These are phyloP conservation scores for Aspergillus conjunctus DNA, from an alignment of 495 filamentous ascomycete genomes.

Conservation along the genomic window DNA sequence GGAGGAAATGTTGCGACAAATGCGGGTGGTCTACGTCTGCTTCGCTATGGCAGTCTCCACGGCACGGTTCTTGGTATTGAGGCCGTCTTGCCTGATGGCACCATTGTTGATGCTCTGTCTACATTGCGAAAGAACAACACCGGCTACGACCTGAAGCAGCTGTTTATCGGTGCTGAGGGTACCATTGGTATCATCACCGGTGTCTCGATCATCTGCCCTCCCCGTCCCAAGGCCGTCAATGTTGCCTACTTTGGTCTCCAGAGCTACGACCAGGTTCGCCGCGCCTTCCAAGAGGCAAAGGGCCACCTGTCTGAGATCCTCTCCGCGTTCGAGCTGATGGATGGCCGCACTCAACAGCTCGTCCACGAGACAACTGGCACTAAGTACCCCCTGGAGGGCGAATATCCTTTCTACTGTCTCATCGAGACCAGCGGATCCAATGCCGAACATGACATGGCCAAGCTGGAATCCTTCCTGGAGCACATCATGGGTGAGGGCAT, in stretches of 20 bases:
- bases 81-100: conserved; percentile 89
- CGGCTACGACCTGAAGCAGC: conserved; percentile 95
- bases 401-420: conserved; percentile 92
- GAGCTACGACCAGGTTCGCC: conserved; percentile 81
- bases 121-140: conserved; percentile 96
- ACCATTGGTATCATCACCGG: conserved; percentile 93
- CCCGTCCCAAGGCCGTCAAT: conserved; percentile 79
- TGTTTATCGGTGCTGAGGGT: conserved; percentile 94
- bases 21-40: conserved; percentile 84
- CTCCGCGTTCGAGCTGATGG: conserved; percentile 97
- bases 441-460: conserved; percentile 86
- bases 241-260: conserved; percentile 88
- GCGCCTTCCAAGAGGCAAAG: conserved; percentile 85
- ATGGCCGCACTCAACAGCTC: conserved; percentile 73
- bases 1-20: conserved; percentile 99
- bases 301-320: conserved; percentile 88
- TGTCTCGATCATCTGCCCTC: conserved; percentile 85
- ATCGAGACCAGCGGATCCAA: conserved; percentile 96
- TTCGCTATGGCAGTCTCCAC: conserved; percentile 92
- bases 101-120: conserved; percentile 83
- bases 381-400: conserved; percentile 75
- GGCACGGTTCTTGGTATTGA: conserved; percentile 91
- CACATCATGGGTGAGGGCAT: conserved; percentile 82
- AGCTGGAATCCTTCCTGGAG: conserved; percentile 85
- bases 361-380: conserved; percentile 73